Conservation (phyloP, 2,329 filamentous ascomycete species). For the Fusarium piperis region DNA sequence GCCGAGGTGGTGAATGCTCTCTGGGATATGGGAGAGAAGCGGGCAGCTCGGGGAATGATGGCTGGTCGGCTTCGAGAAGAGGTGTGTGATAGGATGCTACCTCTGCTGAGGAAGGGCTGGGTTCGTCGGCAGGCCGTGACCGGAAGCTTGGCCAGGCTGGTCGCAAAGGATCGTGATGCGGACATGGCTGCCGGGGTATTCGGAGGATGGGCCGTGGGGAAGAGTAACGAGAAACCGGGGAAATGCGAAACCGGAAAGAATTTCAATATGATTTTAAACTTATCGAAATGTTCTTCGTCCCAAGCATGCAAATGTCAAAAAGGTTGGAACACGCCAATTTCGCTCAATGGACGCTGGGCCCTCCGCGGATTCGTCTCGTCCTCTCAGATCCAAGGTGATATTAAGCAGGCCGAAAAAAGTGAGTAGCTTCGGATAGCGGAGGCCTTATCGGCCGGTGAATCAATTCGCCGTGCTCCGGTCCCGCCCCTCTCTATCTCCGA, state of each 20-base stretch:
- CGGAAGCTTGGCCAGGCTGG: conserved; percentile 47
- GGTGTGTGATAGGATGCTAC: conserved; percentile 4
- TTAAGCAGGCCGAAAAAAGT: conserved; percentile 43
- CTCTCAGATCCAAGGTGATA: conserved; percentile 46
- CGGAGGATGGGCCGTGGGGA: conserved; percentile 17
- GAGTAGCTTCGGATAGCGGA: conserved; percentile 41
- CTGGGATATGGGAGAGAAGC: conserved; percentile 30
- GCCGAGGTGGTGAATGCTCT: conserved; percentile 74
- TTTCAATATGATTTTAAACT: conserved; percentile 5
- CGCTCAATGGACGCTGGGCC: conserved; percentile 41
- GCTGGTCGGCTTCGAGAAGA: conserved; percentile 36
- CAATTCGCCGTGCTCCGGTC: conserved; percentile 46
- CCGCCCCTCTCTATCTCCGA: conserved; percentile 33
- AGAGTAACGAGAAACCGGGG: conserved; percentile 7
- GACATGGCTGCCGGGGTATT: conserved; percentile 42
- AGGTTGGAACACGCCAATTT: conserved; percentile 38
- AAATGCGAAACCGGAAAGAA: conserved; percentile 2
- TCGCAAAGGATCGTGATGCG: conserved; percentile 46
- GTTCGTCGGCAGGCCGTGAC: conserved; percentile 43
- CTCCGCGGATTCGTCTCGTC: conserved; percentile 36
- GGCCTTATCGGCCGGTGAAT: conserved; percentile 48
- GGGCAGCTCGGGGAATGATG: conserved; percentile 12
- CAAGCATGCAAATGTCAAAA: conserved; percentile 22
- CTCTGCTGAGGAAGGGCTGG: conserved; percentile 35
- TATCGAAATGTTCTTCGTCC: not conserved